Base-by-base conservation (phyloP, 2,329 filamentous ascomycete genomes). In the Fusarium verrucosum region DNA sequence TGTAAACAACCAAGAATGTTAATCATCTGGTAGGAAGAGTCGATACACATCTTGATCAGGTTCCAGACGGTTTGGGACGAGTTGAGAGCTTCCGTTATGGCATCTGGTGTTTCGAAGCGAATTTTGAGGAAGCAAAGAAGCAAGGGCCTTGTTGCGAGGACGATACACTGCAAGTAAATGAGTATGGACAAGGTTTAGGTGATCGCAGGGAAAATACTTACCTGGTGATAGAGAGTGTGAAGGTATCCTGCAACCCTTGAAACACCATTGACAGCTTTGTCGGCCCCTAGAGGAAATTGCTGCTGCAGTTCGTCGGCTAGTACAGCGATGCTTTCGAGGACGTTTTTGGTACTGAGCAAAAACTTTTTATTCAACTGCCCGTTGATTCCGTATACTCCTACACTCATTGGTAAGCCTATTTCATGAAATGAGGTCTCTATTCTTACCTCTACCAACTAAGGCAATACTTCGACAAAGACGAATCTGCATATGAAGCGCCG, bases 1-100 rank as follows among this genome's bases (percentile, higher is more conserved):
- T 80, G 77, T 22, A 84, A 70, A 33, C 74, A 77, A 50, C 74
- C 74, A 3, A 84, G 76, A 22, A 84, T 77, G 3, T 75, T 67
- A 38, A 76, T 70, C 68, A 65, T 73, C 51, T 75, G 71, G 16
- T 72, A 65, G 3, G 74, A 75, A 16, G 75, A 76, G 41, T 77
- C 75, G 54, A 77, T 67, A 25, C 74, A 74, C 70, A 76, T 73
- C 40, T 74, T 73, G 43, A 76, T 64, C 26, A 77, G 53, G 40
- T 74, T 76, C 47, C 71, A 71, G n/a, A 75, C 68, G 11, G 70
- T 74, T 54, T 68, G 64, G 8, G 73, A 73, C 20, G 81, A 83
- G 10, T 73, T 72, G 1, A 84, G 81, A 0, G 64, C 61, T 23
- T 70, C 66, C 0, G 69, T 43, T 35, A 65, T 73, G 2, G 67